Evolutionary conservation across 768 basidiomycete genomes (phyloP), one percentile per base, ranked within the genome.

Genomic region (Amanita rubescens): DNA sequence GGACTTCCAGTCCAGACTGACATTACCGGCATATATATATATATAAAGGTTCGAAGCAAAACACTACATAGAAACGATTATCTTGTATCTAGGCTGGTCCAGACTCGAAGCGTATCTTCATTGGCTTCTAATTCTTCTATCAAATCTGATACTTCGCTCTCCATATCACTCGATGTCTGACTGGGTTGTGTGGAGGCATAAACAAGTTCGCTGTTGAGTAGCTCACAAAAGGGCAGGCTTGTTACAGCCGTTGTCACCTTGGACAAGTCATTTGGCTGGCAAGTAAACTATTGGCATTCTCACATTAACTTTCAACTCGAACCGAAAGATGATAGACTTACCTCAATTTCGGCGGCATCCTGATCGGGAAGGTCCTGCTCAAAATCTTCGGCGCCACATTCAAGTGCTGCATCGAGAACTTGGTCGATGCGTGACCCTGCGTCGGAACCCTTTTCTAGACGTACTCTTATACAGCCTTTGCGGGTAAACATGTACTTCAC

Each of bases 401-500:
- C 63, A 50, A 79, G 59, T 17, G 72, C 72, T 19, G 61, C 48
- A 20, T 78, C 74, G 44, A 79, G 63, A 7, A 80, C 62, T 34
- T 49, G 41, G 22, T 75, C 75, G 5, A 67, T 44, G 11, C 59
- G 57, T 11, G 53, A 54, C 7, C 63, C 63, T 5, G 65, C 55
- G 55, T 69, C 65, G 20, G 66, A 65, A 51, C 66, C 63, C 19
- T 63, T 52, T 17, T 69, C 67, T 9, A 77, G 54, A 14, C 70
- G 60, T 15, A 82, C 70, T 51, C 69, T 72, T 32, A 86, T 73
- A 51, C 71, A 71, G 15, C 83, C 85, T 61, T 73, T 69, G 25
- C 78, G 72, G 54, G 72, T 68, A 59, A 87, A 87, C 74, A 85
- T 78, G 62, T 79, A 87, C 57, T 76, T 78, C 22, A 86, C 84